phyloP scores from a whole-genome alignment of 2,329 filamentous ascomycete species.

The Arachnopeziza araneosa region DNA sequence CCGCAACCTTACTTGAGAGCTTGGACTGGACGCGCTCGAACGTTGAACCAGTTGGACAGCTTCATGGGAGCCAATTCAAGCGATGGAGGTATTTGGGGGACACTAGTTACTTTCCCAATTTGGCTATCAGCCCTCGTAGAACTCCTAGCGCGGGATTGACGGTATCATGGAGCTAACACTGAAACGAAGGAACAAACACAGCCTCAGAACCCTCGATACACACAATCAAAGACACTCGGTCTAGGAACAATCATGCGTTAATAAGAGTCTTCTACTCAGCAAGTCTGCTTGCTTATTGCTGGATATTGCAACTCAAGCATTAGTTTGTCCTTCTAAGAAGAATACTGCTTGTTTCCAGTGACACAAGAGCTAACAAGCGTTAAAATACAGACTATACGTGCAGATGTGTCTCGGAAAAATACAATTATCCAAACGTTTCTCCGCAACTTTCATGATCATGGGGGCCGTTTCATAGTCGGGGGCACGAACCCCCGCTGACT shows the following conservation, averaged over 20 bases:
- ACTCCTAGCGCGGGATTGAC: too few species aligned
- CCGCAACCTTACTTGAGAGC: neutral
- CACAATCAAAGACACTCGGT: too few species aligned
- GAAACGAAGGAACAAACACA: too few species aligned
- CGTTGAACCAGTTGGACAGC: too few species aligned
- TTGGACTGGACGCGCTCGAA: neutral
- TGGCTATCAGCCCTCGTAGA: too few species aligned
- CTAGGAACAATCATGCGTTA: too few species aligned
- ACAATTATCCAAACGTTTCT: neutral
- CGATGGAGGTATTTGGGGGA: too few species aligned
- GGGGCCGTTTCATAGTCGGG: constrained; percentile 20
- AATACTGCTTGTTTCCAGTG: neutral
- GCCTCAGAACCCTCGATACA: too few species aligned
- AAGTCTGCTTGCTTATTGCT: neutral
- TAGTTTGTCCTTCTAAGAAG: neutral
- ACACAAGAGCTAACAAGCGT: neutral
- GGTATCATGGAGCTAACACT: too few species aligned
- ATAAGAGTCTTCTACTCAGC: too few species aligned
- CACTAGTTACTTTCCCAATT: too few species aligned
- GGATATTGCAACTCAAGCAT: neutral
- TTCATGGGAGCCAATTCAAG: too few species aligned
- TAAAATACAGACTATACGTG: neutral
- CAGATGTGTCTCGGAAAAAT: neutral
- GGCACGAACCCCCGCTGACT: constrained; percentile 26
- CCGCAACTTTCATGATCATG: neutral